Percentiles rank a stretch among this genome's conserved stretches.
phyloP scores from a whole-genome alignment of 495 filamentous ascomycete species.

The Penicillium dipodomyicola region DNA sequence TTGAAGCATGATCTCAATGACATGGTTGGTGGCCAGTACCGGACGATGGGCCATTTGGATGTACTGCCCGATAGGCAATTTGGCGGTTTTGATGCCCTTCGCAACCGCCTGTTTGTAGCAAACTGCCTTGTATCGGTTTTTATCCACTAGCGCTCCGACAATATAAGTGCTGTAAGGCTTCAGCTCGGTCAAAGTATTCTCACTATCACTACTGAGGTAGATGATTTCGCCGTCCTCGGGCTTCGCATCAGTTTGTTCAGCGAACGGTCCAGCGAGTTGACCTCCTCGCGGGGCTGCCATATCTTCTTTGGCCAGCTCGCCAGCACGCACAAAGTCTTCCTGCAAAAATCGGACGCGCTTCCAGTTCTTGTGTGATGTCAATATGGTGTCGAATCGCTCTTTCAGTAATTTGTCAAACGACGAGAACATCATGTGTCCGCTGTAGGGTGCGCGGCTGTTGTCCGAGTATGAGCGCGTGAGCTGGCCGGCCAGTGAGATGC shows the following conservation, averaged over 20 bases:
- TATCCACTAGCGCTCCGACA: slow-evolving; percentile 91
- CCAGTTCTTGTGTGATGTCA: slow-evolving; percentile 71
- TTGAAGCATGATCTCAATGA: slow-evolving; percentile 90
- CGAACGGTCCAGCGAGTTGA: slow-evolving; percentile 53
- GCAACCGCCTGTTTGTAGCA: slow-evolving; percentile 81
- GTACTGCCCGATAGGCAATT: slow-evolving; percentile 87
- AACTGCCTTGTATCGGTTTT: slow-evolving; percentile 89
- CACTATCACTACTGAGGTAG: slow-evolving; percentile 85
- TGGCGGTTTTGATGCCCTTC: slow-evolving; percentile 77
- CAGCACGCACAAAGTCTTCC: slow-evolving; percentile 66
- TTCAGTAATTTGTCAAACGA: slow-evolving; percentile 75
- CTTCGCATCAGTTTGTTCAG: slow-evolving; percentile 38
- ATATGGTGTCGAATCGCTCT: slow-evolving; percentile 71
- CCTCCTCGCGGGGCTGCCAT: slow-evolving; percentile 57
- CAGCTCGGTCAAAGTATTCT: slow-evolving; percentile 72
- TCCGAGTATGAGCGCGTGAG: slow-evolving; percentile 86
- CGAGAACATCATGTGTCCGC: slow-evolving; percentile 67
- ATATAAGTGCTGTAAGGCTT: slow-evolving; percentile 87
- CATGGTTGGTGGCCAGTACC: slow-evolving; percentile 90
- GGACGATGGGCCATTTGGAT: slow-evolving; percentile 81
- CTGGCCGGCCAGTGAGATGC: slow-evolving; percentile 76
- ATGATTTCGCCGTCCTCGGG: slow-evolving; percentile 60
- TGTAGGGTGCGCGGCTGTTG: slow-evolving; percentile 64
- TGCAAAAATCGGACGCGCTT: slow-evolving; percentile 68
- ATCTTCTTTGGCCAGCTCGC: slow-evolving; percentile 53